Conservation (phyloP, 169 alveolate species). For the Cryptosporidium felis region DNA sequence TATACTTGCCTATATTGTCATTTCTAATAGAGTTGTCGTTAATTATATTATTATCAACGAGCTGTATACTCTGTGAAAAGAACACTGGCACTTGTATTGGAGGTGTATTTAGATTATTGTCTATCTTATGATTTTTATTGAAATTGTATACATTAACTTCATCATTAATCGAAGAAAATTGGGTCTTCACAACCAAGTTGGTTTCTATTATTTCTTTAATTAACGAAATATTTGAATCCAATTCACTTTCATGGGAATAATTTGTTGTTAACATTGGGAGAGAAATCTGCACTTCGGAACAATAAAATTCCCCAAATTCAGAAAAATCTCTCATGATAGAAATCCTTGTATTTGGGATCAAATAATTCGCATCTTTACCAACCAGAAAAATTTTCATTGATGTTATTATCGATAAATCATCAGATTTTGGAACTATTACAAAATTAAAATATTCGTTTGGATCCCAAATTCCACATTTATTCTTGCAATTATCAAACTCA, state of each 20-base stretch:
- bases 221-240: not conserved
- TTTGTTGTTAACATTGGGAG: not conserved
- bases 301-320: slow-evolving; percentile 22
- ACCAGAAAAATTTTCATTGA: slow-evolving; percentile 20
- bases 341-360: slow-evolving; percentile 30
- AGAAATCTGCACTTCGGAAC: slow-evolving; percentile 32
- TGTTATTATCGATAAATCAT: not conserved
- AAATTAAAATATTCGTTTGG: not conserved
- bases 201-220: slow-evolving; percentile 31
- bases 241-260: not conserved
- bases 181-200: not conserved
- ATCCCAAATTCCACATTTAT: slow-evolving; percentile 2
- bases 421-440: slow-evolving; percentile 11
- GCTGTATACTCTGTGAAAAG: not conserved
- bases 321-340: not conserved
- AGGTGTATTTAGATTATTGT: not conserved
- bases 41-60: not conserved
- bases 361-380: not conserved
- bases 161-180: not conserved
- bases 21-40: not conserved
- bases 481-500: not conserved
- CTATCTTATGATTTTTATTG: not conserved
- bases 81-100: slow-evolving; percentile 51
- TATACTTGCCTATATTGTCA: too few species aligned
- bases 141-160: not conserved